Percentiles rank a stretch among this genome's conserved stretches.
Conservation (phyloP, 1,284 basidiomycete genomes). For the Mycena citricolor region DNA sequence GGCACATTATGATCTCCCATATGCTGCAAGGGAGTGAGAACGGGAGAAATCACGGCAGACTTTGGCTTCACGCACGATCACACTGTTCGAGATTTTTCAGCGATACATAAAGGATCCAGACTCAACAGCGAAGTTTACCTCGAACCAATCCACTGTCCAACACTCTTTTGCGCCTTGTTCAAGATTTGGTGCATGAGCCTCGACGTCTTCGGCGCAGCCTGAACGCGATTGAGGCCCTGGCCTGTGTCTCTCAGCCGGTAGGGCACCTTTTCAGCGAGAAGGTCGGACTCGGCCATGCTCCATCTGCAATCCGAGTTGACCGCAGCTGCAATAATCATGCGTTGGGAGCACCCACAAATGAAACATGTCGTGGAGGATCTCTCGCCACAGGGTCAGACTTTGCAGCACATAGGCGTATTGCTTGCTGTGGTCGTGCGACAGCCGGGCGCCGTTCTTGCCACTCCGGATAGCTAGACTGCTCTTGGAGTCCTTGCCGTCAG, state of each 20-base stretch:
- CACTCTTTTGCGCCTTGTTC: constrained; percentile 72
- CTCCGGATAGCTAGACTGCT: constrained; percentile 72
- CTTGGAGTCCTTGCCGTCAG: constrained; percentile 59
- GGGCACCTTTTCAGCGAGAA: constrained; percentile 67
- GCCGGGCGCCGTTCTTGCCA: constrained; percentile 71
- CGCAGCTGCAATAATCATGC: constrained; percentile 34
- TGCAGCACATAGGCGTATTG: constrained; percentile 82
- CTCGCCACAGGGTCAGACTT: constrained; percentile 79
- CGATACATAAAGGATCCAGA: too few species aligned
- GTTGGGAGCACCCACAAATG: constrained; percentile 34
- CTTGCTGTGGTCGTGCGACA: constrained; percentile 79
- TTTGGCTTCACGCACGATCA: too few species aligned
- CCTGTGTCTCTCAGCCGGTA: constrained; percentile 82
- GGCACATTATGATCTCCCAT: constrained; percentile 85
- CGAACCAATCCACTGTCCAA: constrained; percentile 77
- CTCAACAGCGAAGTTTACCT: too few species aligned
- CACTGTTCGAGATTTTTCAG: too few species aligned
- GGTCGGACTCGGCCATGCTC: constrained; percentile 74
- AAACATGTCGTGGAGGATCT: constrained; percentile 84
- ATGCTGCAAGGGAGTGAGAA: constrained; percentile 32
- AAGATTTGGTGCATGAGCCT: constrained; percentile 83
- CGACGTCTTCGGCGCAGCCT: constrained; percentile 78
- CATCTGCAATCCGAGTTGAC: constrained; percentile 39
- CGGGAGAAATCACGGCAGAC: too few species aligned
- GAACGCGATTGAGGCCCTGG: constrained; percentile 81